Percentiles rank a stretch among this genome's conserved stretches.
Conservation (phyloP, 148 eudicot genomes). For the Tetragonia tetragonoides region DNA sequence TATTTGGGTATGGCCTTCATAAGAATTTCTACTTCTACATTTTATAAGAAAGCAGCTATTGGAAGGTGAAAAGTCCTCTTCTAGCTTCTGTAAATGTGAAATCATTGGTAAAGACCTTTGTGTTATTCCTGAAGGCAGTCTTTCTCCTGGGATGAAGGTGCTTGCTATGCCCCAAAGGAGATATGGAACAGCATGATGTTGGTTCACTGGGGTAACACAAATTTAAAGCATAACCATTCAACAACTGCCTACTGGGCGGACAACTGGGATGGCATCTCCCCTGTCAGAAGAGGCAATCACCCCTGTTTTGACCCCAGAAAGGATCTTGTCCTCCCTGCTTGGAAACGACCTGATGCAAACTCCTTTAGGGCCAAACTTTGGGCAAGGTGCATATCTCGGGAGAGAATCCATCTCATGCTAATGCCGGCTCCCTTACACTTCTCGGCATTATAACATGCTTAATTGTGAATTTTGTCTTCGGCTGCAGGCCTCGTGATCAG, state of each 20-base stretch:
- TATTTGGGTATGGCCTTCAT: constrained; percentile 55
- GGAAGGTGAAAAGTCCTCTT: not conserved
- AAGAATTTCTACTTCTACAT: not conserved
- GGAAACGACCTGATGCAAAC: constrained; percentile 77
- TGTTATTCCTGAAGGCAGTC: constrained; percentile 58
- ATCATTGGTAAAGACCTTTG: constrained; percentile 24
- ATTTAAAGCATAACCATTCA: constrained; percentile 83
- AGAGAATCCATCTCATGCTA: not conserved
- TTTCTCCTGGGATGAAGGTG: constrained; percentile 99
- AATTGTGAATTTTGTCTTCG: constrained; percentile 12
- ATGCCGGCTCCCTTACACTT: not conserved
- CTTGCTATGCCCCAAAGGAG: constrained; percentile 99
- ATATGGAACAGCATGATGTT: constrained; percentile 99
- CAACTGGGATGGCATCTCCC: constrained; percentile 71
- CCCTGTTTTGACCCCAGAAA: constrained; percentile 89
- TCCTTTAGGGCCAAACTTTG: constrained; percentile 65
- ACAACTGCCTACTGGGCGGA: constrained; percentile 94
- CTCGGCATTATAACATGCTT: not conserved
- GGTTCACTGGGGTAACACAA: constrained; percentile 99
- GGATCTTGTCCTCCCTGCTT: constrained; percentile 95
- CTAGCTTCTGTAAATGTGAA: not conserved
- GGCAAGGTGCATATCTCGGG: constrained; percentile 51
- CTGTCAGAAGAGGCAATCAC: constrained; percentile 79
- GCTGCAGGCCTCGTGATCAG: constrained; percentile 73
- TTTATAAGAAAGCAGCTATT: not conserved